Conservation (phyloP, 1,284 basidiomycete species). For the Fomitopsis betulina region DNA sequence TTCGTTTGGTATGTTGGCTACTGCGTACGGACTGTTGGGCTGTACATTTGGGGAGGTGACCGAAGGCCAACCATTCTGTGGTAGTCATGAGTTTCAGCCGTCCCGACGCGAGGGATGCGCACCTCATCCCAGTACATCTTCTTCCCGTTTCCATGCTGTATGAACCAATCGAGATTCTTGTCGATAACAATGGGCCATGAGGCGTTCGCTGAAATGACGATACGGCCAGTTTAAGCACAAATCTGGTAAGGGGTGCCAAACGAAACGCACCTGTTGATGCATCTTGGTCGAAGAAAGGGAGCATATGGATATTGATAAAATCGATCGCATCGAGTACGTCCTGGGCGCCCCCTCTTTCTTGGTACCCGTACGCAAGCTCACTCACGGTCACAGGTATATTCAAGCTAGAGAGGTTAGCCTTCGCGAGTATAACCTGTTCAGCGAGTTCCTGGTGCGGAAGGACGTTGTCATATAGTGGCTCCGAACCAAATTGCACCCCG, state of each 20-base stretch:
- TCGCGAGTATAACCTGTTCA: slow-evolving; percentile 46
- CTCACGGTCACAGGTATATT: slow-evolving; percentile 65
- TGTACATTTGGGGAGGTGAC: slow-evolving; percentile 52
- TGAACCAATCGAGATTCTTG: slow-evolving; percentile 59
- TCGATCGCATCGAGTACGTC: slow-evolving; percentile 62
- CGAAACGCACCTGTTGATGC: slow-evolving; percentile 51
- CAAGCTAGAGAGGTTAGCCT: slow-evolving; percentile 45
- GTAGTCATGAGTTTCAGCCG: neutral
- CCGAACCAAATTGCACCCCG: slow-evolving; percentile 68
- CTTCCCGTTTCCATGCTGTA: slow-evolving; percentile 53
- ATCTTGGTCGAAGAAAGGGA: slow-evolving; percentile 64
- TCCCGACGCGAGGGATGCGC: slow-evolving; percentile 5
- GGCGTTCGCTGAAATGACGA: slow-evolving; percentile 37
- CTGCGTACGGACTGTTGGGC: slow-evolving; percentile 48
- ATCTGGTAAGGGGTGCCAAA: neutral
- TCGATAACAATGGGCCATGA: slow-evolving; percentile 58
- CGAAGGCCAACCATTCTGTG: slow-evolving; percentile 75
- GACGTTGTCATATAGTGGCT: slow-evolving; percentile 66
- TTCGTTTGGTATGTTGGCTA: slow-evolving; percentile 56
- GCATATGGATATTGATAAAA: slow-evolving; percentile 65
- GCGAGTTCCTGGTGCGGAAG: slow-evolving; percentile 51
- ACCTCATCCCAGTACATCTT: slow-evolving; percentile 73
- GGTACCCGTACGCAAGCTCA: slow-evolving; percentile 46
- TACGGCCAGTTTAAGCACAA: too few species aligned
- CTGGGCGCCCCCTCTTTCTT: slow-evolving; percentile 46